phyloP scores from a whole-genome alignment of 2,329 filamentous ascomycete genomes.

The Sphaerulina musiva region DNA sequence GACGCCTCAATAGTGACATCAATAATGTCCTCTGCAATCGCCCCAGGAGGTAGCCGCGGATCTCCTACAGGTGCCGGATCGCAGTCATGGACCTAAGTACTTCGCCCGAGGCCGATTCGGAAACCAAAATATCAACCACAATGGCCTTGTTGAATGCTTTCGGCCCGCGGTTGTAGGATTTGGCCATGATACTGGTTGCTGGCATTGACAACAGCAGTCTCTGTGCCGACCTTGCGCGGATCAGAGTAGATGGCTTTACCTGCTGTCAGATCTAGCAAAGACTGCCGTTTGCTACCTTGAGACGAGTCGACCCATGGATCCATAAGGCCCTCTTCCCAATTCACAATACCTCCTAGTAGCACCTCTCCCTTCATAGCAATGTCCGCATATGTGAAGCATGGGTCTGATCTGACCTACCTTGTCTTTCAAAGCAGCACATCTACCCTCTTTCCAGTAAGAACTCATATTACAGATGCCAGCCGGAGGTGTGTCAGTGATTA shows the following conservation, averaged over 20 bases:
- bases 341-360: constrained; percentile 55
- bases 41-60: too few relatives aligned
- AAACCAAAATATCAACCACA: constrained; percentile 60
- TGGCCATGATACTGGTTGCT: constrained; percentile 67
- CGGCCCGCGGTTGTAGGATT: constrained; percentile 47
- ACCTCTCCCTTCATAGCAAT: constrained; percentile 64
- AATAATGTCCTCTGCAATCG: too few relatives aligned
- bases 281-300: constrained; percentile 53
- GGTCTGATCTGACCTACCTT: constrained; percentile 58
- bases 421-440: constrained; percentile 55
- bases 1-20: too few relatives aligned
- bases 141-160: constrained; percentile 71
- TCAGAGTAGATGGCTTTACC: constrained; percentile 21
- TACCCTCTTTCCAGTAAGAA: constrained; percentile 40
- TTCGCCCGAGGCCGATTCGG: not conserved
- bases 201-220: constrained; percentile 77
- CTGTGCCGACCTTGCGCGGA: constrained; percentile 39
- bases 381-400: constrained; percentile 61
- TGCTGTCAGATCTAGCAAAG: constrained; percentile 55
- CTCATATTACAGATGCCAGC: constrained; percentile 51
- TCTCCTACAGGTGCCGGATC: too few relatives aligned
- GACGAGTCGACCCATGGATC: constrained; percentile 55
- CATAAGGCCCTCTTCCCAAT: constrained; percentile 43
- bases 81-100: too few relatives aligned
- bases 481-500: constrained; percentile 66